A percentile compares a stretch with the other conserved stretches of the same genome.
These are phyloP conservation scores for Vaccinium vitisidaea DNA, from an alignment of 148 eudicot species.

Conservation along the genomic window DNA sequence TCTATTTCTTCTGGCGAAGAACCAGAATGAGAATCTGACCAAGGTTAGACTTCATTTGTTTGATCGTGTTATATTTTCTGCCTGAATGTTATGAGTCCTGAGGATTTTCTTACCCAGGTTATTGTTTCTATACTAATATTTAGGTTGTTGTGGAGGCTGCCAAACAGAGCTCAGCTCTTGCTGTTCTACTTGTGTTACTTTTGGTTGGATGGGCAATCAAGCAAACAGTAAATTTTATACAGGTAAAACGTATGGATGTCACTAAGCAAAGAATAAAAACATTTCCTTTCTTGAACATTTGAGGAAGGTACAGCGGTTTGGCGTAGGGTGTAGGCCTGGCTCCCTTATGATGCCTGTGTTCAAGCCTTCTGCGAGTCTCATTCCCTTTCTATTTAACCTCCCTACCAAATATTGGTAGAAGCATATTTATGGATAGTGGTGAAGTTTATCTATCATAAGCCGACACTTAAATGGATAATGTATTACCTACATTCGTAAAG, in stretches of 20 bases:
- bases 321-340: not conserved
- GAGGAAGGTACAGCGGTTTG: not conserved
- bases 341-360: not conserved
- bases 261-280: not conserved
- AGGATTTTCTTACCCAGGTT: not conserved
- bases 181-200: conserved; percentile 46
- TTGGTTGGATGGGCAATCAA: conserved; percentile 85
- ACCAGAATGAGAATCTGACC: conserved; percentile 49
- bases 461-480: not conserved
- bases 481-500: not conserved
- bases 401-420: not conserved
- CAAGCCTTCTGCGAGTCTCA: not conserved
- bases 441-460: not conserved
- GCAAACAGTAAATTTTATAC: conserved; percentile 81
- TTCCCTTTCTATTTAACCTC: conserved; percentile 1
- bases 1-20: conserved; percentile 77
- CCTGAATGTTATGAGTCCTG: conserved; percentile 8
- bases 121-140: conserved; percentile 7
- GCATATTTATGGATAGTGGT: not conserved
- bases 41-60: conserved; percentile 45
- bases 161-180: conserved; percentile 45
- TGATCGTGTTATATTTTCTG: not conserved
- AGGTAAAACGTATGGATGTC: conserved; percentile 39
- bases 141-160: conserved; percentile 64
- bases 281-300: not conserved